Conservation (phyloP, 768 basidiomycete species). For the Lactarius deliciosus region DNA sequence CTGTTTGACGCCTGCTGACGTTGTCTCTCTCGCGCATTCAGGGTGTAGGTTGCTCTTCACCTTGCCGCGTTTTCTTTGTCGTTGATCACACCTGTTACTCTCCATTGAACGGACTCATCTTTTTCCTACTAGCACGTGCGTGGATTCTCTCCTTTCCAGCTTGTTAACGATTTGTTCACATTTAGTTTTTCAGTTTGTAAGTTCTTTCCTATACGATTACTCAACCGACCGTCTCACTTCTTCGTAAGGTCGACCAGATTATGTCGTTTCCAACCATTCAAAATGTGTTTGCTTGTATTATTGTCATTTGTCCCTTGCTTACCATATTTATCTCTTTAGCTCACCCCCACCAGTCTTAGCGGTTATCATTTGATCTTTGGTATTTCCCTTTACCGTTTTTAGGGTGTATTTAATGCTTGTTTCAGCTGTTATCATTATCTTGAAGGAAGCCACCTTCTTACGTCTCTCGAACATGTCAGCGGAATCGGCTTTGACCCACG, state of each 20-base stretch:
- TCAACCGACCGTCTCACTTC: neutral
- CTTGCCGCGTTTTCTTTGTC: too few relatives aligned
- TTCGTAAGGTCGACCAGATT: neutral
- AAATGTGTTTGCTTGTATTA: neutral
- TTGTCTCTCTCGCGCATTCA: too few relatives aligned
- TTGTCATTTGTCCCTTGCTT: neutral
- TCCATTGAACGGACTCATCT: neutral
- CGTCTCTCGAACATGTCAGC: neutral
- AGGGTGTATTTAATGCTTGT: neutral
- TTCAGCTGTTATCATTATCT: neutral
- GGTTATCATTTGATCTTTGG: neutral
- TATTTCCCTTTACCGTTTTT: neutral
- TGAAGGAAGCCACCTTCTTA: neutral
- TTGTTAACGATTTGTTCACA: neutral
- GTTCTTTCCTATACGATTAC: too few relatives aligned
- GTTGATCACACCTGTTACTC: too few relatives aligned
- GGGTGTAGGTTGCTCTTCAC: too few relatives aligned
- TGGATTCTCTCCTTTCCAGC: neutral
- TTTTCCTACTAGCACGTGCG: neutral
- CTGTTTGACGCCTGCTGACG: too few relatives aligned
- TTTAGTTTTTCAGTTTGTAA: neutral
- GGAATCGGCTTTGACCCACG: neutral
- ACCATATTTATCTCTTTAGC: neutral
- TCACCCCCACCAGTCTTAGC: neutral
- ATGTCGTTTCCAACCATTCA: neutral